Evolutionary conservation across 2,329 filamentous ascomycete genomes (phyloP).

Genomic region (Nigrospora osmanthi): DNA sequence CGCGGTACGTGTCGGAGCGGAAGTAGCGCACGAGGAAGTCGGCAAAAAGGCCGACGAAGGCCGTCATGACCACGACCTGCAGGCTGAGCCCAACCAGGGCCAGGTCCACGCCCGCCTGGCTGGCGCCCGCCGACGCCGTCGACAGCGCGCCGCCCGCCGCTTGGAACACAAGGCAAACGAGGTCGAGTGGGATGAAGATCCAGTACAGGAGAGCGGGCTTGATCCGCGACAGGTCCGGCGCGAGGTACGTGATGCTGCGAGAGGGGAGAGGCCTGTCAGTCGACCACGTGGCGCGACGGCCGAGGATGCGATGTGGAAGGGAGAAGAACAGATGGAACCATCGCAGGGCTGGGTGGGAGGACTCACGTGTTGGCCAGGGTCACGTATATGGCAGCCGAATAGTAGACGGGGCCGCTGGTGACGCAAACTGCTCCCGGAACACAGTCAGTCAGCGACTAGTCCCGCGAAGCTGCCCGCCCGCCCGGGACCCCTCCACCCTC

Average conservation of each 20-base stretch:
- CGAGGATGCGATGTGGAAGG: conserved; percentile 11
- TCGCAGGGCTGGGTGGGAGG: background rate
- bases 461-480: too few relatives aligned
- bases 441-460: background rate
- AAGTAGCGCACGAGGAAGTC: conserved; percentile 30
- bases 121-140: conserved; percentile 33
- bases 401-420: conserved; percentile 46
- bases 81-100: conserved; percentile 49
- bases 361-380: conserved; percentile 39
- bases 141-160: conserved; percentile 33
- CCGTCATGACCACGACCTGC: conserved; percentile 45
- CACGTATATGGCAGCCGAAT: conserved; percentile 59
- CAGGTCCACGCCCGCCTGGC: conserved; percentile 37
- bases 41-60: conserved; percentile 40
- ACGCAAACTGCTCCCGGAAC: conserved; percentile 39
- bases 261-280: conserved; percentile 9
- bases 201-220: conserved; percentile 17
- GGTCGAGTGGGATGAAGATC: conserved; percentile 30
- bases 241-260: conserved; percentile 25
- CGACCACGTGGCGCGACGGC: too few relatives aligned
- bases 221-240: conserved; percentile 14
- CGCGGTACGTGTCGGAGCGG: background rate
- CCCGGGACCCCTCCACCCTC: background rate
- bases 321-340: conserved; percentile 10
- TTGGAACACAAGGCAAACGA: conserved; percentile 34